A percentile compares a stretch with the other conserved stretches of the same genome.
phyloP scores from a whole-genome alignment of 2,329 filamentous ascomycete species.

The Rutstroemia sp. region DNA sequence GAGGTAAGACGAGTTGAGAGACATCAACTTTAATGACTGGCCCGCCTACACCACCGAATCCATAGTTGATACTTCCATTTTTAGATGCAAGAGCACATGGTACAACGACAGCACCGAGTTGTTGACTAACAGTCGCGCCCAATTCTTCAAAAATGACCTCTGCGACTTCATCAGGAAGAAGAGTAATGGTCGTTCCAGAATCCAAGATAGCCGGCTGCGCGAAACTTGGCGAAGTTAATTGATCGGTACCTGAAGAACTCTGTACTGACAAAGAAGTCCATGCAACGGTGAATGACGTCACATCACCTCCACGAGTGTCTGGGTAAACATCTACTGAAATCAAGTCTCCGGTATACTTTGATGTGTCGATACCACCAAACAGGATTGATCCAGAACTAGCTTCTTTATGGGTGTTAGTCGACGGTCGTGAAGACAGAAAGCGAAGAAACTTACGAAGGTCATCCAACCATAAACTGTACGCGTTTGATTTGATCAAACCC shows the following conservation, averaged over 20 bases:
- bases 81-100: slow-evolving; percentile 36
- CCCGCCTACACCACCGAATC: slow-evolving; percentile 38
- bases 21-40: slow-evolving; percentile 39
- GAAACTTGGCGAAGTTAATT: slow-evolving; percentile 26
- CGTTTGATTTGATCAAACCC: slow-evolving; percentile 36
- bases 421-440: neutral
- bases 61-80: slow-evolving; percentile 39
- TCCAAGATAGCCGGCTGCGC: slow-evolving; percentile 50
- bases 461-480: slow-evolving; percentile 33
- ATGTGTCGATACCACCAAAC: slow-evolving; percentile 41
- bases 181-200: slow-evolving; percentile 60
- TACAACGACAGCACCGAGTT: slow-evolving; percentile 41
- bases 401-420: slow-evolving; percentile 18
- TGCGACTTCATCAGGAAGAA: slow-evolving; percentile 53
- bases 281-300: slow-evolving; percentile 28
- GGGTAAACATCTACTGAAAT: slow-evolving; percentile 28
- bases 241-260: slow-evolving; percentile 33
- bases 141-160: slow-evolving; percentile 37
- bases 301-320: neutral
- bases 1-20: slow-evolving; percentile 37
- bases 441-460: slow-evolving; percentile 27
- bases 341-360: slow-evolving; percentile 36
- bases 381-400: slow-evolving; percentile 31
- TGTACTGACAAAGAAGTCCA: slow-evolving; percentile 28
- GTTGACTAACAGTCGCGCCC: slow-evolving; percentile 37